Percentiles rank a stretch among this genome's conserved stretches.
Evolutionary conservation across 805 yeast species (phyloP).

Genomic region (Nakazawaea sp.): DNA sequence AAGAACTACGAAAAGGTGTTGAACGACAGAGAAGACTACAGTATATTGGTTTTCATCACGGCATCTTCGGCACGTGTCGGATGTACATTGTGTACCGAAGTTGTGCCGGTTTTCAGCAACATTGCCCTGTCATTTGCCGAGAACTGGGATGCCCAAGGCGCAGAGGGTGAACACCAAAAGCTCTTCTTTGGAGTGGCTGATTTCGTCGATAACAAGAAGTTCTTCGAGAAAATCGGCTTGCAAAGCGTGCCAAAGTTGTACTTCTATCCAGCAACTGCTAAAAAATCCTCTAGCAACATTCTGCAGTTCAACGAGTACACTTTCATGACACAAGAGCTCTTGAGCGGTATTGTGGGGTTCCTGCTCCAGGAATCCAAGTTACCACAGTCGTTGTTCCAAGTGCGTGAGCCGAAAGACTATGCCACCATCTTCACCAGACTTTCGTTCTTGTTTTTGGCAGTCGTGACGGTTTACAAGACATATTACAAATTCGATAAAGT

Average conservation of each 20-base stretch:
- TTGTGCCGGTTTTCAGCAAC: constrained; percentile 56
- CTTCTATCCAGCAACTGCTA: constrained; percentile 46
- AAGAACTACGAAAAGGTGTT: constrained; percentile 49
- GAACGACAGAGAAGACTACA: constrained; percentile 56
- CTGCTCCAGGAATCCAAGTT: constrained; percentile 21
- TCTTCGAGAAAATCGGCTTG: constrained; percentile 47
- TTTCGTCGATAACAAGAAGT: constrained; percentile 46
- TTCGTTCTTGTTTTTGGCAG: constrained; percentile 20
- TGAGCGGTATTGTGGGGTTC: constrained; percentile 26
- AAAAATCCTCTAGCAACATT: constrained; percentile 23
- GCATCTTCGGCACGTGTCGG: constrained; percentile 69
- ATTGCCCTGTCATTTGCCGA: constrained; percentile 53
- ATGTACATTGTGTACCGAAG: constrained; percentile 66
- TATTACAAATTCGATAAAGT: constrained; percentile 31
- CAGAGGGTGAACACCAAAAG: constrained; percentile 26
- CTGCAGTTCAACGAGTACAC: constrained; percentile 31
- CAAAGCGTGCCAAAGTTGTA: constrained; percentile 75
- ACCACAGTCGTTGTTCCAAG: constrained; percentile 19
- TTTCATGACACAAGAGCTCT: constrained; percentile 37
- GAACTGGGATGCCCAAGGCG: constrained; percentile 47
- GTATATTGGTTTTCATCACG: constrained; percentile 61
- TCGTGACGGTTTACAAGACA: constrained; percentile 20
- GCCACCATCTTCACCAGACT: constrained; percentile 23
- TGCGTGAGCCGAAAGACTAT: constrained; percentile 38
- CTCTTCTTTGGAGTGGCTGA: constrained; percentile 75